Percentiles rank a stretch among this genome's conserved stretches.
Evolutionary conservation across 2,329 filamentous ascomycete genomes (phyloP).

Genomic region (Fusarium multiceps): DNA sequence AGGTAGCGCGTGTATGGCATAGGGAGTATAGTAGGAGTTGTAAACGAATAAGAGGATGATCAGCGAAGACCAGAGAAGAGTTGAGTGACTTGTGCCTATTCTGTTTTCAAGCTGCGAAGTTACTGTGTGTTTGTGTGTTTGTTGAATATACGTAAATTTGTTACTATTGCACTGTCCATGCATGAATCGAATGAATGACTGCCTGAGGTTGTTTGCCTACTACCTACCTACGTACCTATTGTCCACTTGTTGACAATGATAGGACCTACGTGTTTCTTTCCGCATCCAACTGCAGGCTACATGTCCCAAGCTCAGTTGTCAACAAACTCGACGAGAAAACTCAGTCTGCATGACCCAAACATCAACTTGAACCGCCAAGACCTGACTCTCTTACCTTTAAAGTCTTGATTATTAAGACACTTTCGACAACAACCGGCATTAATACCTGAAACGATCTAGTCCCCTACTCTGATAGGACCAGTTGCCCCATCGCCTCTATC

Average conservation of each 20-base stretch:
- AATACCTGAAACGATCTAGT: constrained; percentile 32
- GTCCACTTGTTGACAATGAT: background rate
- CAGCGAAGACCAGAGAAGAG: constrained; percentile 10
- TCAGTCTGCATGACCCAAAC: background rate
- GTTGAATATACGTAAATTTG: constrained; percentile 24
- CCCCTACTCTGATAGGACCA: constrained; percentile 26
- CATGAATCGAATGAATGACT: no score
- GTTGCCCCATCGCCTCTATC: constrained; percentile 10
- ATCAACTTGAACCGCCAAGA: background rate
- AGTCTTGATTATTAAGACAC: constrained; percentile 32
- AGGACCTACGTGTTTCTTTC: background rate
- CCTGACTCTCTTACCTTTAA: background rate
- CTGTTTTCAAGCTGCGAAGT: constrained; percentile 12
- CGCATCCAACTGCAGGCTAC: background rate
- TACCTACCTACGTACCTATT: background rate
- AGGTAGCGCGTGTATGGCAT: constrained; percentile 1
- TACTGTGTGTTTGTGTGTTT: constrained; percentile 9
- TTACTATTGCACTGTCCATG: background rate
- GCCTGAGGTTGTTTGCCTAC: background rate
- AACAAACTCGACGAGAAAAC: background rate
- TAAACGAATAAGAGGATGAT: constrained; percentile 30
- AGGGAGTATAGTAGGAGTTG: constrained; percentile 1
- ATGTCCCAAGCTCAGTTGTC: background rate
- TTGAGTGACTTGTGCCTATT: constrained; percentile 20
- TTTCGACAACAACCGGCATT: background rate